phyloP scores from a whole-genome alignment of 176 grass and related monocot species.

The Eremochloa ophiuroides region DNA sequence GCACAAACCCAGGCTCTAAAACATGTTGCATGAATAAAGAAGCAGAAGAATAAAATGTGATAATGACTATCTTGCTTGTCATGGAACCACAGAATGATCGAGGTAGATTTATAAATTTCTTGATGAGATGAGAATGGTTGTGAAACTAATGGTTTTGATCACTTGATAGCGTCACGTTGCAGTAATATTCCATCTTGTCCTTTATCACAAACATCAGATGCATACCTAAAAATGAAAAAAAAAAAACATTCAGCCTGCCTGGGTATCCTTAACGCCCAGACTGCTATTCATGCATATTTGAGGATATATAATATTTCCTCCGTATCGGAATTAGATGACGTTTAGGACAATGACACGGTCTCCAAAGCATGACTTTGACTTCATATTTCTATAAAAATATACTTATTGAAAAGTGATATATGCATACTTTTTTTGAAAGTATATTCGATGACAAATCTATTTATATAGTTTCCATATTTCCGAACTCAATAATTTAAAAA shows the following conservation, averaged over 20 bases:
- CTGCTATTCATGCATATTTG: background rate
- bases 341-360: no score
- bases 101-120: background rate
- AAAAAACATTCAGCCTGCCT: background rate
- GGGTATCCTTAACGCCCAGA: background rate
- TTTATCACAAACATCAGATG: background rate
- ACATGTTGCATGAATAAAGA: conserved; percentile 29
- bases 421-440: no score
- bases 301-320: no score
- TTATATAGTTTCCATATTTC: no score
- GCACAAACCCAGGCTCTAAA: background rate
- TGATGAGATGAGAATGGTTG: background rate
- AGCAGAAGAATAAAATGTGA: background rate
- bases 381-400: no score
- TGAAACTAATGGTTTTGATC: background rate
- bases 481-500: no score
- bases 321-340: no score
- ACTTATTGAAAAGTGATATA: no score
- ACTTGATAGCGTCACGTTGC: background rate
- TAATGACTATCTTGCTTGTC: background rate
- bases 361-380: no score
- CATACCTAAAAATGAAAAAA: background rate
- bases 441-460: no score
- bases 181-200: background rate
- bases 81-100: background rate